phyloP scores from a whole-genome alignment of 2,329 filamentous ascomycete genomes.

The Stagonosporopsis rhizophila region DNA sequence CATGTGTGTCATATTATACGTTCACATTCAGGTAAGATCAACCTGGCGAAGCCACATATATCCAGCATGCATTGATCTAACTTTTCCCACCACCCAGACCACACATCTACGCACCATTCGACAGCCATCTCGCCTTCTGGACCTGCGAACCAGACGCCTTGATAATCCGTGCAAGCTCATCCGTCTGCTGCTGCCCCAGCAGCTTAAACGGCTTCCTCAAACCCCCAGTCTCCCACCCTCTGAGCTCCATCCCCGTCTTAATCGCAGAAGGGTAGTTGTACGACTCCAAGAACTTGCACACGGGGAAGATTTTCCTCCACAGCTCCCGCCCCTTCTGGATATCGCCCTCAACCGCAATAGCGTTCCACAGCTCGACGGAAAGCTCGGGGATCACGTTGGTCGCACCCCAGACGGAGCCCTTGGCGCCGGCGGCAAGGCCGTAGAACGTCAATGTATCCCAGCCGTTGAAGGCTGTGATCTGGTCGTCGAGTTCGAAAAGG shows the following conservation, averaged over 20 bases:
- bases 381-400: conserved; percentile 61
- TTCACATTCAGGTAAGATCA: too few species aligned
- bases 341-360: conserved; percentile 54
- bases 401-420: conserved; percentile 60
- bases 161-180: conserved; percentile 10
- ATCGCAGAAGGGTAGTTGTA: conserved; percentile 58
- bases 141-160: conserved; percentile 1
- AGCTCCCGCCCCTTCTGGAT: conserved; percentile 54
- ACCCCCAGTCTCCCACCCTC: conserved; percentile 56
- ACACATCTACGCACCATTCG: conserved; percentile 3
- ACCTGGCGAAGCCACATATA: too few species aligned
- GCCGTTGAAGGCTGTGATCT: conserved; percentile 60
- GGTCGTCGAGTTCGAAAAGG: conserved; percentile 52
- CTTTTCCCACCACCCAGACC: neutral
- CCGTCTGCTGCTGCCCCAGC: conserved; percentile 25
- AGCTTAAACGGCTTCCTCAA: conserved; percentile 59
- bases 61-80: neutral
- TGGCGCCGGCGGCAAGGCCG: conserved; percentile 58
- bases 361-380: conserved; percentile 57
- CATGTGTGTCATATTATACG: too few species aligned
- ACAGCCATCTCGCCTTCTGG: conserved; percentile 10
- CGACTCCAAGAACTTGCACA: conserved; percentile 60
- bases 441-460: conserved; percentile 64
- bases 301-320: conserved; percentile 59
- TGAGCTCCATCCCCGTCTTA: conserved; percentile 60